Evolutionary conservation across 192 early-diverging fungal species (phyloP).

Genomic region (Chytriomyces sp.): DNA sequence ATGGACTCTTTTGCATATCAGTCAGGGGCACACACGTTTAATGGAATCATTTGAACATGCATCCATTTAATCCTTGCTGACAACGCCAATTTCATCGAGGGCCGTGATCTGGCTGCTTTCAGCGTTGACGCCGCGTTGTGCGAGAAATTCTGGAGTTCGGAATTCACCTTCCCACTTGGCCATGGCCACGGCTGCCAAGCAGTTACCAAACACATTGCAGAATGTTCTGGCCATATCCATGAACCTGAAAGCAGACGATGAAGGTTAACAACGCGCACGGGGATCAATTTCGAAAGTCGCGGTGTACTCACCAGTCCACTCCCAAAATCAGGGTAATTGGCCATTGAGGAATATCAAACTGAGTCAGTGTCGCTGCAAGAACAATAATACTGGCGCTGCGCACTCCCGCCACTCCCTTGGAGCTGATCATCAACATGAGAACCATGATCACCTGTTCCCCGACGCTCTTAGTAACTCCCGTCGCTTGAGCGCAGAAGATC

Average conservation of each 20-base stretch:
- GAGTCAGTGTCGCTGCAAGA: slow-evolving; percentile 55
- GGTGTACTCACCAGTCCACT: slow-evolving; percentile 65
- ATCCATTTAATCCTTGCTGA: no score
- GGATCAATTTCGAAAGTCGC: no score
- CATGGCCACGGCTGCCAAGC: slow-evolving; percentile 68
- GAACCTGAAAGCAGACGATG: slow-evolving; percentile 32
- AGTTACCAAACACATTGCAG: slow-evolving; percentile 73
- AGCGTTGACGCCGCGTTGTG: no score
- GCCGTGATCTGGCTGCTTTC: no score
- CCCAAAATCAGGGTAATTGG: slow-evolving; percentile 69
- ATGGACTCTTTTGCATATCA: no score
- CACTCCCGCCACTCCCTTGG: slow-evolving; percentile 62
- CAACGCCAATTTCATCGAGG: no score
- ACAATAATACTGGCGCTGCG: slow-evolving; percentile 67
- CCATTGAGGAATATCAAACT: slow-evolving; percentile 62
- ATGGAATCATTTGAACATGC: no score
- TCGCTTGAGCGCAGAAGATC: slow-evolving; percentile 70
- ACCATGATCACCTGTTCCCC: slow-evolving; percentile 69
- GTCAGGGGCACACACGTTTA: no score
- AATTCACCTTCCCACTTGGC: slow-evolving; percentile 72
- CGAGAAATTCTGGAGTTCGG: slow-evolving; percentile 34
- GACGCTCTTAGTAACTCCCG: slow-evolving; percentile 53
- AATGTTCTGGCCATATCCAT: slow-evolving; percentile 78
- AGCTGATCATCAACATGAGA: slow-evolving; percentile 70
- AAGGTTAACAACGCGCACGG: no score